Evolutionary conservation across 2,329 filamentous ascomycete genomes (phyloP).

Genomic region (Macrophomina phaseolina): DNA sequence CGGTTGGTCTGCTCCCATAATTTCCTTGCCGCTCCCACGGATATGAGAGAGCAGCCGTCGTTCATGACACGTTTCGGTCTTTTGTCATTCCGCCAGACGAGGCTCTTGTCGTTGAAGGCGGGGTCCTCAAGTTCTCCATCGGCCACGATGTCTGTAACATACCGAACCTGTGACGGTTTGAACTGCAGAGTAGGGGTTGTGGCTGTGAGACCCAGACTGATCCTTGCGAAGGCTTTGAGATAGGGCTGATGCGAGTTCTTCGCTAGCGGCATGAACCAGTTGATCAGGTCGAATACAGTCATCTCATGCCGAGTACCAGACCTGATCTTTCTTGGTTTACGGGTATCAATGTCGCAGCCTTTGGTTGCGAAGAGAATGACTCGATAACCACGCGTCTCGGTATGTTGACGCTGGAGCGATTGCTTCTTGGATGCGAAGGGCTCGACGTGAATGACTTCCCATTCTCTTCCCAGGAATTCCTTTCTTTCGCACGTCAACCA

Average conservation of each 20-base stretch:
- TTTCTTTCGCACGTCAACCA: constrained; percentile 43
- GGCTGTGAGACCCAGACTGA: constrained; percentile 50
- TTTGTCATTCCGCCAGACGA: constrained; percentile 34
- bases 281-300: constrained; percentile 39
- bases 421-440: constrained; percentile 41
- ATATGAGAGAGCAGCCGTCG: constrained; percentile 68
- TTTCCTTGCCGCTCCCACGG: constrained; percentile 60
- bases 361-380: constrained; percentile 45
- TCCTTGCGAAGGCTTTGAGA: constrained; percentile 50
- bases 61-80: constrained; percentile 47
- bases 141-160: constrained; percentile 39
- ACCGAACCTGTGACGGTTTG: constrained; percentile 42
- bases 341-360: constrained; percentile 36
- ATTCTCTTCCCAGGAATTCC: constrained; percentile 48
- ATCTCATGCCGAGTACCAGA: neutral
- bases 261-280: constrained; percentile 48
- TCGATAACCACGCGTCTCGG: constrained; percentile 25
- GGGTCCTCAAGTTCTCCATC: constrained; percentile 42
- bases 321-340: neutral
- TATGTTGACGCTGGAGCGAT: constrained; percentile 7
- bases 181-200: constrained; percentile 47
- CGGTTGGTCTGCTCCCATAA: constrained; percentile 61
- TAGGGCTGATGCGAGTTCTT: constrained; percentile 44
- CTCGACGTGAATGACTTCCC: constrained; percentile 49
- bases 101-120: constrained; percentile 42